phyloP scores from a whole-genome alignment of 192 early-diverging fungal species.

The Ambispora gerdemannii region DNA sequence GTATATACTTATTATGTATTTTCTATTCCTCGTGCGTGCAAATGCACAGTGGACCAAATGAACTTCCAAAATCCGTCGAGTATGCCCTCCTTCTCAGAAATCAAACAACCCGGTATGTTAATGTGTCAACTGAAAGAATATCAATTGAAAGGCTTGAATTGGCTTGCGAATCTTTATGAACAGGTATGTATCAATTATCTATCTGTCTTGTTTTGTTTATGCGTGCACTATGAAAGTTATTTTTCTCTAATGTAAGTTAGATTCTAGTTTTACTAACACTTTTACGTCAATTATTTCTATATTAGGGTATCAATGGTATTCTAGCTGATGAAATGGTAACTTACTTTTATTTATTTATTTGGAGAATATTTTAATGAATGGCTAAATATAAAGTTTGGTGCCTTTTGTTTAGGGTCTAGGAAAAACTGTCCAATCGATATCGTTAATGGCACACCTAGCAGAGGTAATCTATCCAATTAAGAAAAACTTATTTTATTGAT shows the following conservation, averaged over 20 bases:
- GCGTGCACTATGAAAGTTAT: no score
- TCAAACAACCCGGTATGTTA: constrained; percentile 82
- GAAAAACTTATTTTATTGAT: no score
- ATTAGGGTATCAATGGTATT: constrained; percentile 81
- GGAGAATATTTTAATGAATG: background rate
- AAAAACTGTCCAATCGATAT: constrained; percentile 90
- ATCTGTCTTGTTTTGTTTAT: no score
- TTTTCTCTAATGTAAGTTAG: no score
- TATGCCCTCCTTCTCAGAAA: constrained; percentile 65
- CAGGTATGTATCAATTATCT: constrained; percentile 46
- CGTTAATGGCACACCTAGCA: constrained; percentile 83
- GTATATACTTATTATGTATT: constrained; percentile 7
- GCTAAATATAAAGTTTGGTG: background rate
- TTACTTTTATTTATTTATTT: constrained; percentile 28
- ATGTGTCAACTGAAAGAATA: constrained; percentile 77
- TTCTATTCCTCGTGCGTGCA: background rate
- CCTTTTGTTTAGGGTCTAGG: constrained; percentile 53
- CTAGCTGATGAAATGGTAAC: constrained; percentile 78
- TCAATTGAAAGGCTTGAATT: constrained; percentile 81
- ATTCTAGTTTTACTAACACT: no score
- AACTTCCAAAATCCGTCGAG: constrained; percentile 81
- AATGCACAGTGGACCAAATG: constrained; percentile 64
- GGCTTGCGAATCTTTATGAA: constrained; percentile 84
- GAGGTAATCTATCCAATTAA: constrained; percentile 41
- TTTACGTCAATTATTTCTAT: background rate